phyloP scores from a whole-genome alignment of 2,329 filamentous ascomycete genomes.

The Chaetomiaceae sp. region DNA sequence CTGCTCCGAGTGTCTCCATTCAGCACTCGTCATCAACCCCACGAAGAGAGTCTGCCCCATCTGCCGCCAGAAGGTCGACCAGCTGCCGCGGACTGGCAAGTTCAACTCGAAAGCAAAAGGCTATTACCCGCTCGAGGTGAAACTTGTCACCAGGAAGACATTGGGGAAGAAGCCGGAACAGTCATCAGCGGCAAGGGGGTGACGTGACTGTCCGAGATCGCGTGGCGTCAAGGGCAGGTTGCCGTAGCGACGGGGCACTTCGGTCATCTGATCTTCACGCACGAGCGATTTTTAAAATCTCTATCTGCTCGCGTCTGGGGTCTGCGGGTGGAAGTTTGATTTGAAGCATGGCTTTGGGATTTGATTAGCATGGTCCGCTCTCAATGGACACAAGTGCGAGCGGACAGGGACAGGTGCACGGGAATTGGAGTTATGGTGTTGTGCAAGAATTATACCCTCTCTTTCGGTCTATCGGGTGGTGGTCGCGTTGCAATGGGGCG shows the following conservation, averaged over 20 bases:
- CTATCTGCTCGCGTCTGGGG: too few relatives aligned
- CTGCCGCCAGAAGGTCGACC: constrained; percentile 54
- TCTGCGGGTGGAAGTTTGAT: too few relatives aligned
- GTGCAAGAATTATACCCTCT: too few relatives aligned
- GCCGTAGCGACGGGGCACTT: too few relatives aligned
- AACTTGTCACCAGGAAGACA: constrained; percentile 52
- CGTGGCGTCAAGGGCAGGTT: too few relatives aligned
- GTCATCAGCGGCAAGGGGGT: not conserved
- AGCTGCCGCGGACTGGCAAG: constrained; percentile 29
- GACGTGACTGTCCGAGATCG: not conserved
- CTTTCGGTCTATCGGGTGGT: not conserved
- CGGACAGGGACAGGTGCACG: too few relatives aligned
- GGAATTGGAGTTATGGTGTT: too few relatives aligned
- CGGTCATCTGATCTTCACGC: too few relatives aligned
- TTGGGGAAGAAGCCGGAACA: constrained; percentile 25
- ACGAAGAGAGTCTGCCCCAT: constrained; percentile 57
- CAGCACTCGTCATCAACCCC: constrained; percentile 50
- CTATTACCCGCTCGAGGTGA: constrained; percentile 54
- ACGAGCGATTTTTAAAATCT: too few relatives aligned
- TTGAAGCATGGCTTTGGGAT: too few relatives aligned
- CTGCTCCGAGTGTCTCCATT: constrained; percentile 56
- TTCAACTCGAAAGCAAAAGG: constrained; percentile 37
- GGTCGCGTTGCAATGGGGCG: not conserved
- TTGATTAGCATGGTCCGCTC: not conserved
- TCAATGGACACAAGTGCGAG: not conserved